Evolutionary conservation across 371 early-diverging fungal species (phyloP).

Genomic region (Lichtheimia corymbifera): DNA sequence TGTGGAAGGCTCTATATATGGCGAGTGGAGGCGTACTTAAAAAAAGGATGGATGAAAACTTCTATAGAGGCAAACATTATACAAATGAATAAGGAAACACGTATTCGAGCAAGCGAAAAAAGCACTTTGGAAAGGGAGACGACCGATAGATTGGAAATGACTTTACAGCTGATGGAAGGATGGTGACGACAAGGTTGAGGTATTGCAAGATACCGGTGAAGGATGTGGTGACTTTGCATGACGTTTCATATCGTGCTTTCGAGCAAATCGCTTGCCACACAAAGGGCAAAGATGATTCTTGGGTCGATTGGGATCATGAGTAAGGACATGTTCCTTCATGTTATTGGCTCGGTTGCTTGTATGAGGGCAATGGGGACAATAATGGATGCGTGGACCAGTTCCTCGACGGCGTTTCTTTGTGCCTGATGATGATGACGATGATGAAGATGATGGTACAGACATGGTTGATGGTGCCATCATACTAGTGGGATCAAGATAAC

Average conservation of each 20-base stretch:
- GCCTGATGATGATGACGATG: constrained; percentile 2
- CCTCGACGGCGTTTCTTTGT: background rate
- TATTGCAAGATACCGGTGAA: no score
- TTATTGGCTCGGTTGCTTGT: constrained; percentile 32
- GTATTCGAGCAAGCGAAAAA: no score
- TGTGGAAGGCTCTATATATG: no score
- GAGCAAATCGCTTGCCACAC: constrained; percentile 58
- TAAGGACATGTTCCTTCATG: constrained; percentile 32
- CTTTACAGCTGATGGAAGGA: no score
- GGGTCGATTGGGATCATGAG: constrained; percentile 35
- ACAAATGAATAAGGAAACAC: no score
- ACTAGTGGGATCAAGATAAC: background rate
- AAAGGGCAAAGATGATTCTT: constrained; percentile 29
- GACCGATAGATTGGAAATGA: no score
- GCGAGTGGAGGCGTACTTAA: no score
- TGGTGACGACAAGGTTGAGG: no score
- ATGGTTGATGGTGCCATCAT: background rate
- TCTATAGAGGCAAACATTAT: no score
- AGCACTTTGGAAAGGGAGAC: no score
- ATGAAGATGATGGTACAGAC: background rate
- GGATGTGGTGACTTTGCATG: constrained; percentile 37
- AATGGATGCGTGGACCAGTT: constrained; percentile 10
- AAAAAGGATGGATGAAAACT: no score
- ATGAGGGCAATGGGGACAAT: constrained; percentile 25
- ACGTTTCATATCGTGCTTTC: constrained; percentile 66